These are phyloP conservation scores for Mrakia hoshinonis DNA, from an alignment of 768 basidiomycete species.

Conservation along the genomic window DNA sequence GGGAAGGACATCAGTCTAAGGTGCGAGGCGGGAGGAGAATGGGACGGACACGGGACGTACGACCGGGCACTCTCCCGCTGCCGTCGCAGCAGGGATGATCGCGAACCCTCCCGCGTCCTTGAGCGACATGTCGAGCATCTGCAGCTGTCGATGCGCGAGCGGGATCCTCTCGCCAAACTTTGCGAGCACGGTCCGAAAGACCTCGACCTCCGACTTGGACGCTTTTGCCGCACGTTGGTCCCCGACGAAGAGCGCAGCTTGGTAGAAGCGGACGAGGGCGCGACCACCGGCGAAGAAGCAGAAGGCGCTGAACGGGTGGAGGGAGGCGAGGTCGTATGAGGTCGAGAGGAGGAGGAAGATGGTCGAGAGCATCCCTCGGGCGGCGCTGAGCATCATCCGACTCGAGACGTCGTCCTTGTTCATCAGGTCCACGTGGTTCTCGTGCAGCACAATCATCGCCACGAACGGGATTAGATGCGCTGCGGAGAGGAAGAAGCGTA, in stretches of 20 bases:
- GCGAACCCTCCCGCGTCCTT: slow-evolving; percentile 13
- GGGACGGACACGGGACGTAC: background rate
- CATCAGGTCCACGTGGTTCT: slow-evolving; percentile 26
- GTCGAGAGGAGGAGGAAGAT: slow-evolving; percentile 22
- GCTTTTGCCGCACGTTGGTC: slow-evolving; percentile 8
- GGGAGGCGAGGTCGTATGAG: slow-evolving; percentile 16
- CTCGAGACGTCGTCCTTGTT: slow-evolving; percentile 3
- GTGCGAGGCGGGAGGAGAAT: background rate
- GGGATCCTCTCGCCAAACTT: slow-evolving; percentile 19
- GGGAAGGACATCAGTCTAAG: background rate
- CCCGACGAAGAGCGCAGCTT: slow-evolving; percentile 14
- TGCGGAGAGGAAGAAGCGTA: background rate
- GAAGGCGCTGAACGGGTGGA: slow-evolving; percentile 19
- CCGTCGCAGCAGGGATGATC: background rate
- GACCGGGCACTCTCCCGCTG: background rate
- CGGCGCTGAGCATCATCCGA: slow-evolving; percentile 16
- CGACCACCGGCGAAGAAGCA: slow-evolving; percentile 25
- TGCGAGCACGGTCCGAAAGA: slow-evolving; percentile 14
- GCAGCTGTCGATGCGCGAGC: slow-evolving; percentile 23
- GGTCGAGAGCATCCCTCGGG: slow-evolving; percentile 19
- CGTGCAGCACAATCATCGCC: slow-evolving; percentile 21
- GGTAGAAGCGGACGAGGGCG: slow-evolving; percentile 21
- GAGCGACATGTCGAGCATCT: slow-evolving; percentile 23
- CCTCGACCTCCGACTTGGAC: slow-evolving; percentile 13
- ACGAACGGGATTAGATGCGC: slow-evolving; percentile 17